These are phyloP conservation scores for Chrysosporium queenslandicum DNA, from an alignment of 2,329 filamentous ascomycete genomes.

Conservation along the genomic window DNA sequence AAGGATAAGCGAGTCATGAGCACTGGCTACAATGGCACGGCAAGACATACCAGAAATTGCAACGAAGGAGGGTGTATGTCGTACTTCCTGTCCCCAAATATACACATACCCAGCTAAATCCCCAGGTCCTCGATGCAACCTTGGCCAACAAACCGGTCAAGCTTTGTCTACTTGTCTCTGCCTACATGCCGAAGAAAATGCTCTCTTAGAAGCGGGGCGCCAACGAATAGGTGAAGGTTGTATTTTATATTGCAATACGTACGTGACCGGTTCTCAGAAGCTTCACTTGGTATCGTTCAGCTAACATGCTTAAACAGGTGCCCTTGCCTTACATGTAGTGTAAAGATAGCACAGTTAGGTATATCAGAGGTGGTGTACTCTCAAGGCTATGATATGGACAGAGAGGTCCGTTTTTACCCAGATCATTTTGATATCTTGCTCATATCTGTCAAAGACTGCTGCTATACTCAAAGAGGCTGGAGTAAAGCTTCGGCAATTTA, in stretches of 20 bases:
- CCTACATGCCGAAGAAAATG: conserved; percentile 97
- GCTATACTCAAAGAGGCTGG: conserved; percentile 74
- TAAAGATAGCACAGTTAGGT: conserved; percentile 96
- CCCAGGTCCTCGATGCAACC: conserved; percentile 63
- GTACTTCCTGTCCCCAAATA: background rate
- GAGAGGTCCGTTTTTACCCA: conserved; percentile 41
- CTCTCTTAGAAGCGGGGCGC: conserved; percentile 81
- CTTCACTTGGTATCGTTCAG: too few relatives aligned
- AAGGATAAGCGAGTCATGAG: conserved; percentile 76
- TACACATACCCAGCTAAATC: background rate
- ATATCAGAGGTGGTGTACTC: conserved; percentile 93
- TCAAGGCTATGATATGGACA: conserved; percentile 90
- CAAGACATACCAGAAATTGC: conserved; percentile 78
- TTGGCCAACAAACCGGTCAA: conserved; percentile 57
- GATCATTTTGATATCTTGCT: conserved; percentile 13
- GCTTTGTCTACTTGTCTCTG: conserved; percentile 81
- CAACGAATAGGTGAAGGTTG: conserved; percentile 76
- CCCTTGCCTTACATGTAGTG: conserved; percentile 92
- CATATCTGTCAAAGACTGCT: conserved; percentile 46
- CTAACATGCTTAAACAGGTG: conserved; percentile 43
- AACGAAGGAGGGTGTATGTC: conserved; percentile 72
- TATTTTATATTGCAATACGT: conserved; percentile 84
- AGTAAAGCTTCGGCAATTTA: conserved; percentile 76
- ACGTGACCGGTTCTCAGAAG: conserved; percentile 18
- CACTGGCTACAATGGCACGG: conserved; percentile 98